Base-by-base conservation (phyloP, 495 filamentous ascomycete genomes). In the Talaromyces adpressus region DNA sequence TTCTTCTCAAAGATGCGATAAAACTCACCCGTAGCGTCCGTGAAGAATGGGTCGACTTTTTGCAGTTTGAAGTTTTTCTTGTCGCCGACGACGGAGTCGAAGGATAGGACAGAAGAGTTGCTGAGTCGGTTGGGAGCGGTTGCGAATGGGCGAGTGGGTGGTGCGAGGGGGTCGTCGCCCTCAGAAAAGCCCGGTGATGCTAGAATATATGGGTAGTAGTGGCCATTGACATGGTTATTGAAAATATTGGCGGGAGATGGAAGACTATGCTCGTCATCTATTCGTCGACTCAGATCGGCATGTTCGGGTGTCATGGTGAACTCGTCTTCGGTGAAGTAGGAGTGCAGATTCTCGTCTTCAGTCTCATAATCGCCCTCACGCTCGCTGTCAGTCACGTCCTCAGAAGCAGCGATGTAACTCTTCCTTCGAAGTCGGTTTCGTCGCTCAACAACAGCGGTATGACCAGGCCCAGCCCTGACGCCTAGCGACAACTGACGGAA, bases 41-140 rank as follows among this genome's bases (percentile, higher is more conserved):
- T 89, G 75, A 90, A 90, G 75, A 84, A 87, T 4, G 87, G 87
- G 61, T 88, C 85, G 4, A 89, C 85, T 57, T 89, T 84, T 66
- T 89, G 87, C 11, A 89, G 79, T 64, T 84, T 83, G 63, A 84
- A 85, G 64, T 89, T 84, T 27, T 83, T 84, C 64, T 83, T 79
- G 57, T 85, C 85, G 14, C 84, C 84, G 16, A 86, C 78, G 6
- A 89, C 81, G 1, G 82, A 82, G 32, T 82, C 77, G 51, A 82
- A 79, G 2, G 77, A 80, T 29, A 81, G 71, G 62, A 83, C 70
- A 68, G 85, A 81, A 32, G 76, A 63, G 47, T 72, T 73, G 54
- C 73, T 79, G 20, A 81, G 70, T n/a, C 77, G 73, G 25, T 70
- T 77, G 18, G 69, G 70, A 52, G 74, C 64, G 32, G 74, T 71